A percentile compares a stretch with the other conserved stretches of the same genome.
These are phyloP conservation scores for Arabidopsis lyrata DNA, from an alignment of 441 rosid species.

Conservation along the genomic window DNA sequence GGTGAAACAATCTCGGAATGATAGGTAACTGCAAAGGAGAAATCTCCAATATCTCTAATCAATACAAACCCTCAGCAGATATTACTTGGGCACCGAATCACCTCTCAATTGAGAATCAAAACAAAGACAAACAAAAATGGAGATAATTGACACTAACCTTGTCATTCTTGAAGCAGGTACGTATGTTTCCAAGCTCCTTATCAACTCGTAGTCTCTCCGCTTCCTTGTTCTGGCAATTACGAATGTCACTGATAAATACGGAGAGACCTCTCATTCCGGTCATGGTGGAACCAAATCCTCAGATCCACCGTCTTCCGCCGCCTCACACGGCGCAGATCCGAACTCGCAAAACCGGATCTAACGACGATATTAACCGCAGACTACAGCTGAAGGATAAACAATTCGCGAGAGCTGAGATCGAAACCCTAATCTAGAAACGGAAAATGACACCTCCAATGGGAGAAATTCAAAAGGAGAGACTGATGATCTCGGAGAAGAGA, in stretches of 20 bases:
- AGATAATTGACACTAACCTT: constrained; percentile 55
- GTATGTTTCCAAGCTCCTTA: constrained; percentile 97
- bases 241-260: constrained; percentile 91
- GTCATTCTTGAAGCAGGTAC: constrained; percentile 95
- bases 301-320: constrained; percentile 52
- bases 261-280: constrained; percentile 98
- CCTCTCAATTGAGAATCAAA: background rate
- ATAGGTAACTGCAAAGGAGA: constrained; percentile 2
- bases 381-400: constrained; percentile 6
- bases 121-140: background rate
- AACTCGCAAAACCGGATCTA: constrained; percentile 38
- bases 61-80: background rate
- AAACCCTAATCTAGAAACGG: constrained; percentile 30
- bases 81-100: constrained; percentile 3
- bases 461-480: constrained; percentile 35
- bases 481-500: constrained; percentile 40
- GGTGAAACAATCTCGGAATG: background rate
- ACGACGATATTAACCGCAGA: constrained; percentile 8
- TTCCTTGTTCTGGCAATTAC: constrained; percentile 98
- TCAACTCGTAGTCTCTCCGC: constrained; percentile 96
- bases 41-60: background rate
- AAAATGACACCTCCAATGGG: constrained; percentile 14
- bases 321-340: constrained; percentile 50
- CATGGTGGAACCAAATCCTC: constrained; percentile 41
- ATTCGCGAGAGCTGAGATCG: constrained; percentile 36